Conservation (phyloP, 495 filamentous ascomycete genomes). For the Penicillium longicatenatum region DNA sequence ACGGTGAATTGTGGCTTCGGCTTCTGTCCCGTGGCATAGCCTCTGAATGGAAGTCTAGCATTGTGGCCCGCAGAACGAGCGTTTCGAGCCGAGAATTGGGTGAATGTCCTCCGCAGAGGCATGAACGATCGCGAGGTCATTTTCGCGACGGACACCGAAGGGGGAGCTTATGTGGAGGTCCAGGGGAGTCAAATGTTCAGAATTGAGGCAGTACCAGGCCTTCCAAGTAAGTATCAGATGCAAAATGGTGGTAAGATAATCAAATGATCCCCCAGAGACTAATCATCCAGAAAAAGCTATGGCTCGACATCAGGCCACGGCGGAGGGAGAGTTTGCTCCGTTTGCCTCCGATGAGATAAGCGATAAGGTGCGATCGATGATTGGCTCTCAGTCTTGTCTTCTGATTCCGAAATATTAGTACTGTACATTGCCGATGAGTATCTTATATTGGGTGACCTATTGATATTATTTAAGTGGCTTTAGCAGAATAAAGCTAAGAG, state of each 20-base stretch:
- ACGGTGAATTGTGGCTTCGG: constrained; percentile 41
- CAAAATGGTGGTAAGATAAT: not conserved
- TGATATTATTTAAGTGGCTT: too few relatives aligned
- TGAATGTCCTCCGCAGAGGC: constrained; percentile 42
- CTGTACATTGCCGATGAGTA: too few relatives aligned
- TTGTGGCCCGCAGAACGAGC: constrained; percentile 25
- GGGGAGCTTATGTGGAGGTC: not conserved
- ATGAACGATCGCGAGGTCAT: constrained; percentile 44
- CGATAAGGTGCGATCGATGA: constrained; percentile 15
- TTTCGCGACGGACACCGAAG: constrained; percentile 20
- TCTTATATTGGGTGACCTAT: too few relatives aligned
- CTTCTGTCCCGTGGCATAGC: constrained; percentile 33
- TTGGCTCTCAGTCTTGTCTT: not conserved
- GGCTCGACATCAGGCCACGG: constrained; percentile 15
- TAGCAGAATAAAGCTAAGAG: too few relatives aligned
- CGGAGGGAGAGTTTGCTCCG: constrained; percentile 26
- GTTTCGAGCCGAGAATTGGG: constrained; percentile 28
- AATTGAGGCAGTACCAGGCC: not conserved
- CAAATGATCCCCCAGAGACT: not conserved
- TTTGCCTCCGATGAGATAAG: constrained; percentile 34
- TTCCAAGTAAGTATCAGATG: not conserved
- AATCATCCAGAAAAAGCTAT: not conserved
- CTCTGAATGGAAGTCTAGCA: constrained; percentile 27
- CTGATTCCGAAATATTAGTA: too few relatives aligned
- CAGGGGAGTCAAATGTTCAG: not conserved